Conservation (phyloP, 371 early-diverging fungal genomes). For the Umbelopsis sp. region DNA sequence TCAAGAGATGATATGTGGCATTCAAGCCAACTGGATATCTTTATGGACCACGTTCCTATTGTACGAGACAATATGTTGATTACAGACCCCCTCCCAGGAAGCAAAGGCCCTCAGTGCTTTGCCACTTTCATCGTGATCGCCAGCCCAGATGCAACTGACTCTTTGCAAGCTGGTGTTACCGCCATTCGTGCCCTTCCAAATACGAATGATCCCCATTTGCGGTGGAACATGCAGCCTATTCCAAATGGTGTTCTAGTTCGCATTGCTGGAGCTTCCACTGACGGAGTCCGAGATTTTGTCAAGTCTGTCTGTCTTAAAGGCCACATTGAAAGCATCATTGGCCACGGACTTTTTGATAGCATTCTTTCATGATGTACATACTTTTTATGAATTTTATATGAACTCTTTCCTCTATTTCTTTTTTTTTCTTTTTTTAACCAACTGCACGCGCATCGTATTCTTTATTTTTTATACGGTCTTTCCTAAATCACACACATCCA, state of each 20-base stretch:
- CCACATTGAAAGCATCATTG: conserved; percentile 7
- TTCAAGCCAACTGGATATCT: conserved; percentile 11
- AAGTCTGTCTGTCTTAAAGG: conserved; percentile 26
- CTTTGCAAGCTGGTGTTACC: neutral
- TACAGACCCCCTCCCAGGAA: neutral
- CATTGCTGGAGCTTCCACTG: conserved; percentile 49
- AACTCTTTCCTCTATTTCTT: neutral
- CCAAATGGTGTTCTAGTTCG: conserved; percentile 44
- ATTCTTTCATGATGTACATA: conserved; percentile 19
- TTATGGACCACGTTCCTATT: conserved; percentile 1
- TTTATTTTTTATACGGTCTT: no score
- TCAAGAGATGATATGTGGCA: conserved; percentile 63
- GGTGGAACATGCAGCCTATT: neutral
- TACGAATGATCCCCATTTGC: neutral
- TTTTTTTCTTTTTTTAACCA: neutral
- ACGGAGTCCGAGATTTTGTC: conserved; percentile 50
- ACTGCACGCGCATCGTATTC: neutral
- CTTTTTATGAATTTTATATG: neutral
- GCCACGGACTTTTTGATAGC: conserved; percentile 12
- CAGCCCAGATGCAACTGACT: neutral
- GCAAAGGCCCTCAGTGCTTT: conserved; percentile 31
- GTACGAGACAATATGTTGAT: conserved; percentile 16
- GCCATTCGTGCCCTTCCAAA: conserved; percentile 10
- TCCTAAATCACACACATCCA: no score
- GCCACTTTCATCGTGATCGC: conserved; percentile 47